These are phyloP conservation scores for Viola odorata DNA, from an alignment of 345 rosid species.

Conservation along the genomic window DNA sequence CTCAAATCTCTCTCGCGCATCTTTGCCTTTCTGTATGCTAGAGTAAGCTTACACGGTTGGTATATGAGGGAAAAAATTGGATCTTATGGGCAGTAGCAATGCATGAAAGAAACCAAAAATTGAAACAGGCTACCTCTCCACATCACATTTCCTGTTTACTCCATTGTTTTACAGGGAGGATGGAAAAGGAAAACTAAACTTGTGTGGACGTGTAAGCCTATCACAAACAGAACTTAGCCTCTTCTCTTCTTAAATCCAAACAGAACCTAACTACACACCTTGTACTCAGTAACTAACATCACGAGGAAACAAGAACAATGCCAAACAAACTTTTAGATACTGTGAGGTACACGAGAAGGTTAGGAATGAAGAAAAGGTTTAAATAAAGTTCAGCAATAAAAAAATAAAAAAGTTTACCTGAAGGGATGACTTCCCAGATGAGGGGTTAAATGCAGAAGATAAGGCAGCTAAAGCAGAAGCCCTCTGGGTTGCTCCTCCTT, in stretches of 20 bases:
- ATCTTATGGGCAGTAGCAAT: neutral
- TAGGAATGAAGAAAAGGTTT: neutral
- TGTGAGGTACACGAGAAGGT: neutral
- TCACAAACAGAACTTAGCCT: neutral
- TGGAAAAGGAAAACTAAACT: neutral
- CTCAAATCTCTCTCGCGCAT: too few species aligned
- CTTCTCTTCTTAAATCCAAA: too few species aligned
- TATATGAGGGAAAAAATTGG: neutral
- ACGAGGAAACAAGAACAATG: too few species aligned
- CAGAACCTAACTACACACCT: too few species aligned
- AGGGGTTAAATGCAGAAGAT: slow-evolving; percentile 71
- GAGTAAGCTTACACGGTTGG: too few species aligned
- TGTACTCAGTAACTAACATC: too few species aligned
- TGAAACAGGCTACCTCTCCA: neutral
- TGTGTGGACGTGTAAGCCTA: neutral
- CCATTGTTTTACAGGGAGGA: neutral
- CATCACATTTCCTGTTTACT: neutral
- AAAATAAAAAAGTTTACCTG: slow-evolving; percentile 34
- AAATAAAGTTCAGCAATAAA: neutral
- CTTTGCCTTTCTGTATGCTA: too few species aligned
- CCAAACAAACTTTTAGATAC: too few species aligned
- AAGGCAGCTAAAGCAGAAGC: slow-evolving; percentile 98
- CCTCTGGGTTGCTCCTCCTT: slow-evolving; percentile 91
- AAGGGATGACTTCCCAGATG: slow-evolving; percentile 45
- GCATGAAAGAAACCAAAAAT: neutral